These are phyloP conservation scores for Cytospora piceae DNA, from an alignment of 2,329 filamentous ascomycete species.

Conservation along the genomic window DNA sequence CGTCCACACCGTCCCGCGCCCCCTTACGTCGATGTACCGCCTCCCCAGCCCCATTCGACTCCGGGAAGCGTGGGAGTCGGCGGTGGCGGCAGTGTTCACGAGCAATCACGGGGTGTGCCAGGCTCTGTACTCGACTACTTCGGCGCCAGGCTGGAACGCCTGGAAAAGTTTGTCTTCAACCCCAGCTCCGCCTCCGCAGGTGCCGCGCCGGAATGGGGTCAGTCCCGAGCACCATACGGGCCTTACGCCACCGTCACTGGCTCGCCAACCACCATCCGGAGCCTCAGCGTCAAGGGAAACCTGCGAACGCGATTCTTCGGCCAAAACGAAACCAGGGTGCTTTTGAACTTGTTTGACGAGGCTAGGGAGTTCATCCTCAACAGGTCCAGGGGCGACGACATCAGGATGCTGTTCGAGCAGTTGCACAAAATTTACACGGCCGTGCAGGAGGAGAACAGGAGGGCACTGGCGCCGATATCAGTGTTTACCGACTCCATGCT, in stretches of 20 bases:
- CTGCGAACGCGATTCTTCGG: slow-evolving; percentile 56
- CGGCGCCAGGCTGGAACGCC: slow-evolving; percentile 53
- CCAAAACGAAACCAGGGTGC: slow-evolving; percentile 55
- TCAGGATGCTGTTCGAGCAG: slow-evolving; percentile 48
- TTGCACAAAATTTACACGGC: slow-evolving; percentile 53
- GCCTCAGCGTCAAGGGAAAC: slow-evolving; percentile 54
- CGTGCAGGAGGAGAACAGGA: slow-evolving; percentile 52
- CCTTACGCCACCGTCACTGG: slow-evolving; percentile 34
- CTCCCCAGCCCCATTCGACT: slow-evolving; percentile 15
- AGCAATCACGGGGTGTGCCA: slow-evolving; percentile 33
- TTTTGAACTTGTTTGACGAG: slow-evolving; percentile 60
- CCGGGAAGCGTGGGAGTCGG: slow-evolving; percentile 12
- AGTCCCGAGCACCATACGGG: slow-evolving; percentile 18
- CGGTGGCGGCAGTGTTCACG: slow-evolving; percentile 20
- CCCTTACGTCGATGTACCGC: slow-evolving; percentile 22
- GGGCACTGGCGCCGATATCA: slow-evolving; percentile 54
- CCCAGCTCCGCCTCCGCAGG: slow-evolving; percentile 25
- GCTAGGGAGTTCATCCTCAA: slow-evolving; percentile 55
- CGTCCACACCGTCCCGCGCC: slow-evolving; percentile 36
- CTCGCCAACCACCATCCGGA: slow-evolving; percentile 50
- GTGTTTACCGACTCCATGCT: slow-evolving; percentile 64
- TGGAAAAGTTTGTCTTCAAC: slow-evolving; percentile 53
- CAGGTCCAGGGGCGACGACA: slow-evolving; percentile 44
- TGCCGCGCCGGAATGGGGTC: slow-evolving; percentile 23
- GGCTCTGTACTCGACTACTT: slow-evolving; percentile 49